Evolutionary conservation across 306 rosid species (phyloP).

Genomic region (Ormosia emarginata): DNA sequence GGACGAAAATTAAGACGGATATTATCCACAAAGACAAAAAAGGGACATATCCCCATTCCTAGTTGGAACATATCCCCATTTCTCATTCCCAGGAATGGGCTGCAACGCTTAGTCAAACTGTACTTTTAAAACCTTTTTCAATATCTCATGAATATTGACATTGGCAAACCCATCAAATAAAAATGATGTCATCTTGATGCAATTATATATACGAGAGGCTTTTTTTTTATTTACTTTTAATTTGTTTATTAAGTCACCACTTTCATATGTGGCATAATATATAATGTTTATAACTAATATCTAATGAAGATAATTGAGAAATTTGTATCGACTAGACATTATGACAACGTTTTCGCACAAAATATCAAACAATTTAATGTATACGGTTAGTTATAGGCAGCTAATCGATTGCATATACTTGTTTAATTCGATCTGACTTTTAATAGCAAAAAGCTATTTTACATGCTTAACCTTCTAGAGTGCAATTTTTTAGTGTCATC

Average conservation of each 20-base stretch:
- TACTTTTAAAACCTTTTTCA: not conserved
- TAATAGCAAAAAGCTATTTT: not conserved
- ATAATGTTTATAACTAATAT: not conserved
- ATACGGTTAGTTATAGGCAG: not conserved
- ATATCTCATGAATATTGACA: not conserved
- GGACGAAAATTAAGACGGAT: no score
- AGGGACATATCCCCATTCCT: no score
- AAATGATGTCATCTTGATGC: slow-evolving; percentile 31
- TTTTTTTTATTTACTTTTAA: not conserved
- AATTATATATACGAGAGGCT: not conserved
- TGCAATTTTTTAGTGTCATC: no score
- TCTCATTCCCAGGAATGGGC: not conserved
- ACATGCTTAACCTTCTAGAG: not conserved
- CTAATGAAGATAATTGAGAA: not conserved
- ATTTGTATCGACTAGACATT: not conserved
- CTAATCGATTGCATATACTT: not conserved
- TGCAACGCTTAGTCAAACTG: not conserved
- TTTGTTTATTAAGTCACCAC: not conserved
- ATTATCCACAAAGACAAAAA: no score
- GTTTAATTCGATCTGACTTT: not conserved
- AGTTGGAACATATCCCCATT: slow-evolving; percentile 8
- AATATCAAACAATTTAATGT: not conserved
- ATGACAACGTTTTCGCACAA: not conserved
- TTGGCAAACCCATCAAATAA: no score
- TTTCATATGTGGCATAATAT: not conserved